Evolutionary conservation across 352 stramenopile genomes (phyloP), one percentile per base, ranked within the genome.

Genomic region (Phytophthora litchii): DNA sequence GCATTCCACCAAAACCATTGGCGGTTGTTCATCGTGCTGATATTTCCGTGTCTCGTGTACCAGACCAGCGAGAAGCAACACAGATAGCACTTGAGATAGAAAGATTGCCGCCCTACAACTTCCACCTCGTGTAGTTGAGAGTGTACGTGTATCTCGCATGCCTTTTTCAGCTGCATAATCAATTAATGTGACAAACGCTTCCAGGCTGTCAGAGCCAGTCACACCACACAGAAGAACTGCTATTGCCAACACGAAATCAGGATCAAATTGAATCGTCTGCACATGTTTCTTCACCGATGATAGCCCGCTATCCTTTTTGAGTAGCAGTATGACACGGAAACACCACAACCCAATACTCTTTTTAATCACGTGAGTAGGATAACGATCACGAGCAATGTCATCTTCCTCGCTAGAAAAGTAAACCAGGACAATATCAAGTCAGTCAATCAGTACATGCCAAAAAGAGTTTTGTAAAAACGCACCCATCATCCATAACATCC

Each of bases 301-400:
- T 17, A 91, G 42, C 9, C 83, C 85, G 20, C 67, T 86, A 20
- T 91, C 83, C 53, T 89, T 90, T 62, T 94, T 94, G 21, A 94
- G 60, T 5, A 92, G 58, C 27, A 94, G 62, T 17, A 94, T 70
- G 17, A 92, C 36, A 9, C 85, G 85, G 25, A 94, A 78, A 37
- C 70, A 89, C 85, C 83, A 94, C 13, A 94, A 59, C 14, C 66
- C 77, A 38, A 83, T 75, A 44, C 50, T 78, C 29, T 74, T 78
- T 35, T 74, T 54, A 1, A 68, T 46, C 17, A 67, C 38, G 31
- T 46, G 53, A 44, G 59, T 76, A 8, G 62, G 50, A 49, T 49
- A 34, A 21, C 51, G 68, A 20, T 72, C 68, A 50, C 64, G 68
- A 20, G 54, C 11, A 38, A 71, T 44, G 23, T 74, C 50, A 47